Evolutionary conservation across 2,329 filamentous ascomycete species (phyloP), one percentile per base, ranked within the genome.

Genomic region (Paecilomyces formosus): DNA sequence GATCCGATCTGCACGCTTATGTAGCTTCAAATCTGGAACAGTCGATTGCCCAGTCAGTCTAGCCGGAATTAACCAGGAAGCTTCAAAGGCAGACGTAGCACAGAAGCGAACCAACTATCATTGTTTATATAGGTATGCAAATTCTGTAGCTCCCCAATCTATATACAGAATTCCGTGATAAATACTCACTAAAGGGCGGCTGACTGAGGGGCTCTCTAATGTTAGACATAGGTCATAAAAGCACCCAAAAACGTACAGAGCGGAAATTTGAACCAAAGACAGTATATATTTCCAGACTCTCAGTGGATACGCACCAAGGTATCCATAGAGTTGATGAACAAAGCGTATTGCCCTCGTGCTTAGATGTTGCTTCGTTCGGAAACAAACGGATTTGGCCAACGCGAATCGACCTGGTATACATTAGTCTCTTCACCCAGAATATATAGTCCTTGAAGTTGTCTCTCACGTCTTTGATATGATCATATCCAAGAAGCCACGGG

Each of bases 401-500:
- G 21, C 22, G 21, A 11, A 28, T 52, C 50, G 21, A 52, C 50
- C 50, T 52, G 8, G 4, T 24, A 28, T 21, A 26, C 26, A 28
- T 52, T 28, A 52, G 15, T 21, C 4, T 13, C 1, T 50, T 24
- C 21, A 15, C 6, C 15, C 8, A 18, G 39, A 18, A 18, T 2
- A 45, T 45, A 1, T 18, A 2, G 9, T n/a, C 39, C 18, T 18
- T 18, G 9, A 7, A 18, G 7, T 3, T 45, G n/a, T 3, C 30
- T 68, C 69, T 56, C 57, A 76, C 74, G 66, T 75, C 74, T 50
- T 65, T 66, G 26, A 72, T 62, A 64, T 72, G 69, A 62, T 76
- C 69, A 64, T 78, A 78, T 9, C 76, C 75, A 28, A 79, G 59
- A 54, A 78, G 62, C 57, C 68, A 69, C 0, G 73, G 74, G 9